Percentiles rank a stretch among this genome's conserved stretches.
These are phyloP conservation scores for Maudiozyma turicensis DNA, from an alignment of 805 yeast species.

Conservation along the genomic window DNA sequence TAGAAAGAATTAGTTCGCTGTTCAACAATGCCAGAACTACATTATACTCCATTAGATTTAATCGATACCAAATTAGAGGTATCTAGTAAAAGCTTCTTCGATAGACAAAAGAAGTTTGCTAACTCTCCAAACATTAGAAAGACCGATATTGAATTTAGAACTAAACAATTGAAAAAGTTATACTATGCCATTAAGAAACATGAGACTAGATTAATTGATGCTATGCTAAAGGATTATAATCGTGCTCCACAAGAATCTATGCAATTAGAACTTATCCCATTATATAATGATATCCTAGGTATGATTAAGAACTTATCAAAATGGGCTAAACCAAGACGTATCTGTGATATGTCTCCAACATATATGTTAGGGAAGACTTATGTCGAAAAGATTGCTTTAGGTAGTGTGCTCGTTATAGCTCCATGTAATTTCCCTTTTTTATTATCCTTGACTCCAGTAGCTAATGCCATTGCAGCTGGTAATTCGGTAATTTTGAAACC, in stretches of 20 bases:
- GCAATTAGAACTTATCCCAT: constrained; percentile 44
- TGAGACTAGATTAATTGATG: constrained; percentile 42
- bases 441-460: constrained; percentile 53
- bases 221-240: constrained; percentile 58
- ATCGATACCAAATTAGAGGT: constrained; percentile 8
- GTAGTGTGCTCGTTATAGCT: constrained; percentile 57
- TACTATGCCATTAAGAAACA: constrained; percentile 56
- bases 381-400: constrained; percentile 41
- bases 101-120: constrained; percentile 14
- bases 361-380: constrained; percentile 30
- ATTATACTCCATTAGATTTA: constrained; percentile 11
- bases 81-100: constrained; percentile 10
- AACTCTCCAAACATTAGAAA: constrained; percentile 7
- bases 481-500: constrained; percentile 72
- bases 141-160: constrained; percentile 33
- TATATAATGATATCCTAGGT: constrained; percentile 46
- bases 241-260: constrained; percentile 55
- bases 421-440: constrained; percentile 40
- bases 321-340: constrained; percentile 48
- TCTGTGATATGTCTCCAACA: constrained; percentile 24
- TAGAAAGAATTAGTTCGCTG: too few species aligned
- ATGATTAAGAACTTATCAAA: constrained; percentile 49
- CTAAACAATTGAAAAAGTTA: constrained; percentile 54
- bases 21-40: neutral
- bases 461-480: constrained; percentile 80